Evolutionary conservation across 1,284 basidiomycete genomes (phyloP), one percentile per base, ranked within the genome.

Genomic region (Hemileia vastatrix): DNA sequence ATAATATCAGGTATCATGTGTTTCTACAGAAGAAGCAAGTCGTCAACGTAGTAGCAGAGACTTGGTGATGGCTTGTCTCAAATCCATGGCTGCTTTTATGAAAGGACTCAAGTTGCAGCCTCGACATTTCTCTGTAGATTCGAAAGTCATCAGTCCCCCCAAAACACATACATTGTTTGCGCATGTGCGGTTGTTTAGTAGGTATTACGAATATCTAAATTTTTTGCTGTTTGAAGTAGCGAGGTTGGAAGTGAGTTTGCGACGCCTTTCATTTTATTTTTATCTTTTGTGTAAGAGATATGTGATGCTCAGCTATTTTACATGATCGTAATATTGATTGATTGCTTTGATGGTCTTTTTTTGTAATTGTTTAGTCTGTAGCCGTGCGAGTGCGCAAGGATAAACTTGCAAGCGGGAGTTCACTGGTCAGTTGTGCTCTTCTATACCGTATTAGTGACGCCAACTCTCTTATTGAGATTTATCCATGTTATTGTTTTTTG

Each of bases 11-110:
- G 54, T 63, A 1, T 63, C 60, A 6, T 63, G 60, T 33, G 54
- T 63, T 5, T 63, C 60, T 24, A 49, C 60, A 24, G 60, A 63
- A 50, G 60, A 63, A 24, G 60, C 60, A 86, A 91, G 67, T 81
- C 82, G 56, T 78, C 92, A 50, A 79, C 85, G 70, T 83, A 87
- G 57, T 91, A 90, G 90, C 83, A 86, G 60, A 21, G 88, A 91
- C 40, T 78, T 90, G 43, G 89, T 89, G 66, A 77, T 84, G 54
- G 82, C 84, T 1, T 85, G 84, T 65, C 77, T 92, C 45, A 82
- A 83, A 15, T 85, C 87, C 0, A 80, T 82, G 21, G 85, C 88
- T 23, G 85, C 83, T 55, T 78, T 91, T n/a, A 79, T 90, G 48
- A 87, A 92, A 67, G 82, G 84, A 21, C 77, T 92, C 3, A 82